A percentile compares a stretch with the other conserved stretches of the same genome.
Evolutionary conservation across 169 alveolate species (phyloP).

Genomic region (Cyclospora cayetanensis): DNA sequence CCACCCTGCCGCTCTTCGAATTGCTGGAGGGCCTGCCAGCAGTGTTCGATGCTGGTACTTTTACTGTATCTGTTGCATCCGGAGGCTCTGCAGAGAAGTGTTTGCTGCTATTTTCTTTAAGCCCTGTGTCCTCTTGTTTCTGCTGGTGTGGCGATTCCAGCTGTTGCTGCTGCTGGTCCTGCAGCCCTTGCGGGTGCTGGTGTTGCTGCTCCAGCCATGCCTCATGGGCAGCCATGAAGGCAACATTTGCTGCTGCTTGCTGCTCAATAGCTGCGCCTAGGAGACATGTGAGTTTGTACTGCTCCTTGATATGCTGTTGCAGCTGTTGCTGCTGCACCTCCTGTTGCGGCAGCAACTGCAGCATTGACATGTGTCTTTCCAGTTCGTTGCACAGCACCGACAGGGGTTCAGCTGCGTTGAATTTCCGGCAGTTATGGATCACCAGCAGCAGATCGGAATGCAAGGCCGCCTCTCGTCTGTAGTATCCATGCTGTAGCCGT

Average conservation of each 20-base stretch:
- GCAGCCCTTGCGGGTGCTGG: background rate
- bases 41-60: background rate
- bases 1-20: background rate
- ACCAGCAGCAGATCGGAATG: conserved; percentile 54
- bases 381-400: background rate
- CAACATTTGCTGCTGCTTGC: background rate
- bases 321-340: background rate
- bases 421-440: conserved; percentile 32
- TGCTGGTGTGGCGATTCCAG: background rate
- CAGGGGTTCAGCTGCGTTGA: conserved; percentile 12
- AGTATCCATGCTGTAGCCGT: conserved; percentile 44
- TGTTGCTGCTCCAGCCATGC: conserved; percentile 19
- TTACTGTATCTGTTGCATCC: background rate
- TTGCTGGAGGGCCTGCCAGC: background rate
- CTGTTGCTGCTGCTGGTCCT: background rate
- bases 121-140: background rate
- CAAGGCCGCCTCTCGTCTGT: conserved; percentile 51
- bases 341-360: conserved; percentile 20
- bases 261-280: background rate
- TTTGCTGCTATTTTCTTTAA: background rate
- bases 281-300: background rate
- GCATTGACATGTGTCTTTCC: conserved; percentile 36
- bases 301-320: background rate
- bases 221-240: background rate
- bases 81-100: background rate